Conservation (phyloP, 148 eudicot species). For the Salicornia ramosissima region DNA sequence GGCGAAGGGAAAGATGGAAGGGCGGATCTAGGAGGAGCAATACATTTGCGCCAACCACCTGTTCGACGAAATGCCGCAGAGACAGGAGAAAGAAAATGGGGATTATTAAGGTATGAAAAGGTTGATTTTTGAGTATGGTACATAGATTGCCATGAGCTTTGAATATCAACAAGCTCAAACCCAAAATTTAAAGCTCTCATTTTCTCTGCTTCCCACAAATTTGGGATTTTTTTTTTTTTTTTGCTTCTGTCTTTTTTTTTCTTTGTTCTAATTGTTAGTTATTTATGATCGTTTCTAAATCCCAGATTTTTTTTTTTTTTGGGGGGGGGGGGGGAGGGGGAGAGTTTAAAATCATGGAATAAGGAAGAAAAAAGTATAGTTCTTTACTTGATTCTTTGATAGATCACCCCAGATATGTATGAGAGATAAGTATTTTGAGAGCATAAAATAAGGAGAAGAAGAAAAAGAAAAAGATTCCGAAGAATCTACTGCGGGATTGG, state of each 20-base stretch:
- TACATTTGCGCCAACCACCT: slow-evolving; percentile 31
- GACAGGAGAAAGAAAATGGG: slow-evolving; percentile 30
- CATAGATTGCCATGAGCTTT: slow-evolving; percentile 53
- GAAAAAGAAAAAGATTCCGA: slow-evolving; percentile 16
- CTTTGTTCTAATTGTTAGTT: background rate
- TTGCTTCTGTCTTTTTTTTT: background rate
- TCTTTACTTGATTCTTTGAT: background rate
- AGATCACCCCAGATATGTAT: too few species aligned
- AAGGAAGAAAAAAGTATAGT: background rate
- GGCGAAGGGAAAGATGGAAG: slow-evolving; percentile 47
- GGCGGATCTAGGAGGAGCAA: slow-evolving; percentile 35
- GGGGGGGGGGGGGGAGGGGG: too few species aligned
- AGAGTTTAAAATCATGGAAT: background rate
- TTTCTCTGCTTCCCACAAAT: background rate
- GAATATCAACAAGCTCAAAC: slow-evolving; percentile 70
- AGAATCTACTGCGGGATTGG: slow-evolving; percentile 35
- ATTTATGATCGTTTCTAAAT: background rate
- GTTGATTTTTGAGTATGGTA: slow-evolving; percentile 45
- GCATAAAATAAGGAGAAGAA: background rate
- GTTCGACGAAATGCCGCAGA: slow-evolving; percentile 78
- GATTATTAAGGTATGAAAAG: slow-evolving; percentile 35
- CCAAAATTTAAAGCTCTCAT: slow-evolving; percentile 69
- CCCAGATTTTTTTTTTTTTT: background rate
- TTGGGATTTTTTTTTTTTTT: background rate
- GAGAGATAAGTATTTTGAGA: too few species aligned